Percentiles rank a stretch among this genome's conserved stretches.
Evolutionary conservation across 805 yeast species (phyloP).

Genomic region (Wickerhamiella lipophila): DNA sequence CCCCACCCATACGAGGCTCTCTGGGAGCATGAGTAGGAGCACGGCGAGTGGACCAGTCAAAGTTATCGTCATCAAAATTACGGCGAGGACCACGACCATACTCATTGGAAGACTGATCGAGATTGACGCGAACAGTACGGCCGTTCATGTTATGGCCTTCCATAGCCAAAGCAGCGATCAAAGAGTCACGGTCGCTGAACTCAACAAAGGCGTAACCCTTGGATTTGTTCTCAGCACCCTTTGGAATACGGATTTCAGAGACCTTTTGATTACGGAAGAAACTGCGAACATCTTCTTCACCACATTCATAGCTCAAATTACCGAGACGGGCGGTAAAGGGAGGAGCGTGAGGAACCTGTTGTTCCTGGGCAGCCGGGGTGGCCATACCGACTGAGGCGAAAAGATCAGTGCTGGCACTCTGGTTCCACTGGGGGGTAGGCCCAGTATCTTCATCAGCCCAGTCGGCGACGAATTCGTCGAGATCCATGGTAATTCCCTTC

Average conservation of each 20-base stretch:
- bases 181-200: conserved; percentile 66
- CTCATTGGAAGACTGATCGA: conserved; percentile 42
- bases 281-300: conserved; percentile 41
- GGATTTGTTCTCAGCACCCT: conserved; percentile 55
- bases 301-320: conserved; percentile 72
- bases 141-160: conserved; percentile 60
- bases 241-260: conserved; percentile 57
- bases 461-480: conserved; percentile 69
- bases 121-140: conserved; percentile 58
- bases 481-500: conserved; percentile 66
- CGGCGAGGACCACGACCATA: conserved; percentile 9
- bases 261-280: conserved; percentile 38
- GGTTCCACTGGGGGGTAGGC: conserved; percentile 17
- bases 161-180: conserved; percentile 60
- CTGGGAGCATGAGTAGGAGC: conserved; percentile 19
- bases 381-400: conserved; percentile 26
- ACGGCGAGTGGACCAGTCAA: conserved; percentile 22
- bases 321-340: conserved; percentile 86
- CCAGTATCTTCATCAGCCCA: conserved; percentile 73
- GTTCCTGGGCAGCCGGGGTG: conserved; percentile 43
- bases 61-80: conserved; percentile 13
- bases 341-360: conserved; percentile 78
- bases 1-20: conserved; percentile 20
- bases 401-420: conserved; percentile 20
- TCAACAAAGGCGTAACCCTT: conserved; percentile 87